A percentile compares a stretch with the other conserved stretches of the same genome.
phyloP scores from a whole-genome alignment of 2,329 filamentous ascomycete species.

The Dactylellina parvicollis region DNA sequence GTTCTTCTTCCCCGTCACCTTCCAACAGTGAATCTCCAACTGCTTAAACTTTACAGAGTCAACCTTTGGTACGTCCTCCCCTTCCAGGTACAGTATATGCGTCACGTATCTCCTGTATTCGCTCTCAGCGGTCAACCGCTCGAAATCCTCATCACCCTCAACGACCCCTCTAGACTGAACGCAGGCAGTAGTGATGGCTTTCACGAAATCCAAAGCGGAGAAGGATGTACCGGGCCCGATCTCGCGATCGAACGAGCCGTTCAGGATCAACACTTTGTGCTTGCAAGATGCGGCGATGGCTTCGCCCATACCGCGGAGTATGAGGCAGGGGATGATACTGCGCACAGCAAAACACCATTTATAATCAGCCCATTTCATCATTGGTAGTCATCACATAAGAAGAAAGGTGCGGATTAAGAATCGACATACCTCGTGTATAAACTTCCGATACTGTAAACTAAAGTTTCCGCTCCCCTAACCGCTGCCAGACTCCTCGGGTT shows the following conservation, averaged over 20 bases:
- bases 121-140: constrained; percentile 14
- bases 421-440: constrained; percentile 74
- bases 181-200: constrained; percentile 78
- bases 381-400: neutral
- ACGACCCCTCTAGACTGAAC: constrained; percentile 71
- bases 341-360: neutral
- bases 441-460: constrained; percentile 93
- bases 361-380: neutral
- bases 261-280: constrained; percentile 81
- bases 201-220: constrained; percentile 81
- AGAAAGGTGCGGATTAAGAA: neutral
- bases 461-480: constrained; percentile 71
- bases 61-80: constrained; percentile 74
- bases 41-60: constrained; percentile 71
- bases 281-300: constrained; percentile 66
- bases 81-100: constrained; percentile 82
- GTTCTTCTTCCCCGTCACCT: constrained; percentile 63
- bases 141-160: constrained; percentile 6
- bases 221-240: constrained; percentile 74
- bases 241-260: constrained; percentile 84
- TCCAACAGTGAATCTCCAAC: constrained; percentile 79
- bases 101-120: constrained; percentile 78
- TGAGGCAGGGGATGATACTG: constrained; percentile 79
- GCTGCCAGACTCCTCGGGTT: constrained; percentile 82
- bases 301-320: constrained; percentile 78